Evolutionary conservation across 352 stramenopile species (phyloP), one percentile per base, ranked within the genome.

Genomic region (Phytophthora foliorum): DNA sequence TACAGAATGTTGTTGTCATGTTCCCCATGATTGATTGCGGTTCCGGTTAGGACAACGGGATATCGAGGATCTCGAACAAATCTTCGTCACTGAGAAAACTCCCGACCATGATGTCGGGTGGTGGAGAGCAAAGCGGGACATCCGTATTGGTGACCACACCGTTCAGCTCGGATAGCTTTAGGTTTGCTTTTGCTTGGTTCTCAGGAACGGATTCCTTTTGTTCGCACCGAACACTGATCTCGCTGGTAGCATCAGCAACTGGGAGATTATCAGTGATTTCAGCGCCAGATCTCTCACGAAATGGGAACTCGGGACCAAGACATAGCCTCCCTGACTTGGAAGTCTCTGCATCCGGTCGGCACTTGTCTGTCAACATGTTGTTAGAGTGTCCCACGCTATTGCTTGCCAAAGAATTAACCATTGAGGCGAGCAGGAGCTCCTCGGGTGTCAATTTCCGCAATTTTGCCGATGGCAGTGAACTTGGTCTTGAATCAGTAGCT

Each of bases 31-130:
- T n/a, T n/a, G n/a, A n/a, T n/a, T n/a, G n/a, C n/a, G n/a, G n/a
- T n/a, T 41, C 36, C 6, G 14, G 2, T 22, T 29, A 38, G 16
- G 16, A 27, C 22, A 31, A 49, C 19, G 36, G 17, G 22, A 53
- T 60, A 6, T 70, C 46, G 38, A 66, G 38, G 13, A 59, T 38
- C 13, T 63, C 60, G 11, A 52, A 32, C 11, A 66, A 17, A 44
- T 60, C 63, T 34, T 59, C 63, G 19, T 66, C 62, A 49, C 34
- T 58, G n/a, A 69, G 62, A 10, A 69, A 19, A 8, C 45, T 42
- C 0, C 64, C 63, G 8, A 54, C 14, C 17, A 60, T 34, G 11
- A 56, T 44, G 14, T 66, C 46, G 25, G 60, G 46, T 39, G 60
- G 60, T 29, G 60, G 60, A 11, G 41, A 68, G 38, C 49, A 62